These are phyloP conservation scores for Vigna trinervia DNA, from an alignment of 306 rosid species.

Conservation along the genomic window DNA sequence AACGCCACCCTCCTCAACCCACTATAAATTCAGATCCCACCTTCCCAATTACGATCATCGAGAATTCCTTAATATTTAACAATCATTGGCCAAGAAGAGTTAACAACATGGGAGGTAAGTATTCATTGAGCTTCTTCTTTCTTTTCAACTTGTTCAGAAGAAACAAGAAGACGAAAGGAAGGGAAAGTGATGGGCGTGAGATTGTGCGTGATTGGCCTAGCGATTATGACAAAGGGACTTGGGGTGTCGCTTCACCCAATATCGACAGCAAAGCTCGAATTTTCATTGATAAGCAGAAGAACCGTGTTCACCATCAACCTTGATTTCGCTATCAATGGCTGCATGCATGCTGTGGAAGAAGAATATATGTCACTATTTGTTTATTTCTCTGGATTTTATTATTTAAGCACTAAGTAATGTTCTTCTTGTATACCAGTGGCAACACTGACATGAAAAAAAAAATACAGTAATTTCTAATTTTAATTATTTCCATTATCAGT, in stretches of 20 bases:
- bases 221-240: slow-evolving; percentile 59
- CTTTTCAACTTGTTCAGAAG: slow-evolving; percentile 60
- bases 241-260: slow-evolving; percentile 65
- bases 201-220: slow-evolving; percentile 57
- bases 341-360: not conserved
- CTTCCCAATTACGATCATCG: not conserved
- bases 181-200: slow-evolving; percentile 1
- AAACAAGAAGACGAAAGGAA: slow-evolving; percentile 42
- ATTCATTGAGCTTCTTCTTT: slow-evolving; percentile 49
- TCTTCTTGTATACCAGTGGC: too few species aligned
- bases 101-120: slow-evolving; percentile 41
- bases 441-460: too few species aligned
- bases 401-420: too few species aligned
- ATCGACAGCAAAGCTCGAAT: slow-evolving; percentile 63
- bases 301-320: slow-evolving; percentile 47
- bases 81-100: not conserved
- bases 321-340: not conserved
- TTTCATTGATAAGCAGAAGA: slow-evolving; percentile 52
- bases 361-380: not conserved
- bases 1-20: slow-evolving; percentile 10
- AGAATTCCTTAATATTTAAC: not conserved
- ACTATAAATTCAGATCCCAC: slow-evolving; percentile 32
- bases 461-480: too few species aligned
- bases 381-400: not conserved
- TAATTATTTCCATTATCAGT: too few species aligned